Conservation (phyloP, 331 rosid genomes). For the Phaseolus coccineus region DNA sequence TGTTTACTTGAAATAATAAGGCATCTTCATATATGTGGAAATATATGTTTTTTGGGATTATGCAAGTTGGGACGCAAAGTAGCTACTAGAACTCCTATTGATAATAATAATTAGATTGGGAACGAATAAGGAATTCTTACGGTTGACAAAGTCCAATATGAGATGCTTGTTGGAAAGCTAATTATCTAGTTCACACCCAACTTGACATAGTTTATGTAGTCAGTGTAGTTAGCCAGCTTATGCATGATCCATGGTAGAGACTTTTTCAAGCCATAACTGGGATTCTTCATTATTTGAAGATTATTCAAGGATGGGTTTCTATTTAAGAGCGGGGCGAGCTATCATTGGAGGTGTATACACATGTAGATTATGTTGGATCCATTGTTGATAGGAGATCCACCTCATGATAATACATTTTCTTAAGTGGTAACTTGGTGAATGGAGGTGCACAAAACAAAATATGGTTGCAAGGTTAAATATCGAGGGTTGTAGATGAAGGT, state of each 20-base stretch:
- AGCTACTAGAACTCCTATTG: no score
- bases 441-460: not conserved
- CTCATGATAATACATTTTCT: not conserved
- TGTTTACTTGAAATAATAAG: no score
- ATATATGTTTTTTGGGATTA: no score
- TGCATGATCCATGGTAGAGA: not conserved
- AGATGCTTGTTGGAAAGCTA: not conserved
- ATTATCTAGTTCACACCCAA: not conserved
- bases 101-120: no score
- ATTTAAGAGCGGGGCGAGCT: not conserved
- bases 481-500: not conserved
- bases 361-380: not conserved
- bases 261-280: not conserved
- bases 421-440: not conserved
- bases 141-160: not conserved
- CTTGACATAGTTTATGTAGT: not conserved
- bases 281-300: not conserved
- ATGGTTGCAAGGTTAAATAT: not conserved
- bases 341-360: not conserved
- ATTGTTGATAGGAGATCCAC: not conserved
- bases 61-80: no score
- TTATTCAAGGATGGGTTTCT: not conserved
- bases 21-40: no score
- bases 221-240: not conserved
- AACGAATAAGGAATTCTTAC: no score